Evolutionary conservation across 2,329 filamentous ascomycete species (phyloP).

Genomic region (Bipolaris victoriae): DNA sequence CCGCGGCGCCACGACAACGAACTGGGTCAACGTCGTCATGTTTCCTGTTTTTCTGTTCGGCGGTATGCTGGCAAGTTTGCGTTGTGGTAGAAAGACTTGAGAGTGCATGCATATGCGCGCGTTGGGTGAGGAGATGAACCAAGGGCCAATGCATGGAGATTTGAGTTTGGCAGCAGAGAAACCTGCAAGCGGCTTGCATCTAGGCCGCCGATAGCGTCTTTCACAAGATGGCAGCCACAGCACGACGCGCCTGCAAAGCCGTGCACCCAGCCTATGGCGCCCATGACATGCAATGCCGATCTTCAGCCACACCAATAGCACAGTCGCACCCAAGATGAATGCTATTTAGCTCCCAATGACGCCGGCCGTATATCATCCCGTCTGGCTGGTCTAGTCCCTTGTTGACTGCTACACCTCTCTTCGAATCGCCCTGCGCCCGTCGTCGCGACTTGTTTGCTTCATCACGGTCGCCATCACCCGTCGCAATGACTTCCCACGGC

Average conservation of each 20-base stretch:
- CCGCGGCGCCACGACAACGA: background rate
- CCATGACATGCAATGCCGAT: slow-evolving; percentile 12
- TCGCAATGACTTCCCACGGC: slow-evolving; percentile 41
- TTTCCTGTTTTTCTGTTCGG: background rate
- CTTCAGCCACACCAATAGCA: slow-evolving; percentile 24
- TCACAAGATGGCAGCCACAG: slow-evolving; percentile 19
- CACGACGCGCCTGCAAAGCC: slow-evolving; percentile 10
- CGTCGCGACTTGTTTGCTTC: slow-evolving; percentile 3
- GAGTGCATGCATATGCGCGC: background rate
- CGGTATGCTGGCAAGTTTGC: background rate
- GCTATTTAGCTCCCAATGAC: slow-evolving; percentile 16
- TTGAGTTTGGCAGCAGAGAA: slow-evolving; percentile 6
- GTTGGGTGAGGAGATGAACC: background rate
- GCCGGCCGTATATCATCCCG: slow-evolving; percentile 18
- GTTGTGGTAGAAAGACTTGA: background rate
- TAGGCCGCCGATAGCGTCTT: slow-evolving; percentile 9
- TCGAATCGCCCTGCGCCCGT: background rate
- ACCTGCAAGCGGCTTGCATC: slow-evolving; percentile 12
- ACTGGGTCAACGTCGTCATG: background rate
- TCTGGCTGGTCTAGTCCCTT: slow-evolving; percentile 12
- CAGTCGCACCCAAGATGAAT: background rate
- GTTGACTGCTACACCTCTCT: slow-evolving; percentile 2
- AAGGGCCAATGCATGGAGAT: background rate
- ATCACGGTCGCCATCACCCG: slow-evolving; percentile 1
- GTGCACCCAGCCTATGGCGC: slow-evolving; percentile 2